phyloP scores from a whole-genome alignment of 768 basidiomycete species.

The Calvatia gigantea region DNA sequence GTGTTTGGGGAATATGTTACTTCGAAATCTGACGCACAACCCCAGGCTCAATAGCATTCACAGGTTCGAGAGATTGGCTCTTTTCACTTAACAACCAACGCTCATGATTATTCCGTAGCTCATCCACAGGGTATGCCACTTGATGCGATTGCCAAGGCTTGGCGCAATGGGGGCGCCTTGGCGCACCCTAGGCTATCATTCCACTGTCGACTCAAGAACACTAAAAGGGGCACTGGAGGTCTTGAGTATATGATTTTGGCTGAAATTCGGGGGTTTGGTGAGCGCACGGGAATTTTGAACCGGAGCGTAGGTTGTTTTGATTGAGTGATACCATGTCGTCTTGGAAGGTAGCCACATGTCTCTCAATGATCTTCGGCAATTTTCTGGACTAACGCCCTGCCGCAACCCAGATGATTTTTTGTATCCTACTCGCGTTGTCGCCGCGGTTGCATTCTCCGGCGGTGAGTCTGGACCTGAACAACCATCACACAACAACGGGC shows the following conservation, averaged over 20 bases:
- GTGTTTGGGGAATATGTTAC: too few relatives aligned
- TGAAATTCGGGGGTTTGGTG: background rate
- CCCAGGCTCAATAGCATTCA: too few relatives aligned
- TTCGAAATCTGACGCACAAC: too few relatives aligned
- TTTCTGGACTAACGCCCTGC: background rate
- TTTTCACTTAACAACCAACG: too few relatives aligned
- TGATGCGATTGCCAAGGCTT: too few relatives aligned
- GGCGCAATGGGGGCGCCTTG: too few relatives aligned
- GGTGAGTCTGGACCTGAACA: background rate
- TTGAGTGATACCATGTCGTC: too few relatives aligned
- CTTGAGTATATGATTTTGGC: background rate
- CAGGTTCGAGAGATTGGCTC: too few relatives aligned
- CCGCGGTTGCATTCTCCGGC: background rate
- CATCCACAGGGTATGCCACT: too few relatives aligned
- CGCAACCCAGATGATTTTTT: background rate
- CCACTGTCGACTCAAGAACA: background rate
- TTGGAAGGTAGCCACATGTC: background rate
- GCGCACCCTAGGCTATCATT: background rate
- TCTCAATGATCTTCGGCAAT: background rate
- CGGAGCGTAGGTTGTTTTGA: too few relatives aligned
- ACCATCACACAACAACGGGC: background rate
- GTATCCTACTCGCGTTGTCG: background rate
- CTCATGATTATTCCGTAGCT: too few relatives aligned
- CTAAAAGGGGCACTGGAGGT: background rate
- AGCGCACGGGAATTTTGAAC: background rate